Base-by-base conservation (phyloP, 108 stramenopile species). In the Bacterosira constricta region DNA sequence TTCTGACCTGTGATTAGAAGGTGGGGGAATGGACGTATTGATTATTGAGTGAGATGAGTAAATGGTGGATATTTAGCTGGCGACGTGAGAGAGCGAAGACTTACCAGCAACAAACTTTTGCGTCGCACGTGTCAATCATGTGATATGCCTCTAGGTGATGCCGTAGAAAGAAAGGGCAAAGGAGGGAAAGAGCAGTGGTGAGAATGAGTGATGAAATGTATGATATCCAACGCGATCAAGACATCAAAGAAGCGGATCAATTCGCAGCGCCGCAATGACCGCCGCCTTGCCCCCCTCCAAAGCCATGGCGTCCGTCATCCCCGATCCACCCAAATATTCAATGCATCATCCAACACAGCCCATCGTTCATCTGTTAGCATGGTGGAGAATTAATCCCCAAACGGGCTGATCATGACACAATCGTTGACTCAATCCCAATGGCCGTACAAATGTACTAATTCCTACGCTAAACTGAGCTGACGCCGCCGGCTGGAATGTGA, bases 91-190 rank as follows among this genome's bases (percentile, higher is more conserved):
- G 54, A 34, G 36, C n/a, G n/a, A 39, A 47, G 36, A 62, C 71
- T 71, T 21, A 71, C 92, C 92, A 93, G 50, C 84, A 77, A 61
- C 86, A 82, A 15, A 94, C 71, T 1, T 62, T 56, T 15, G 85
- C 69, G 69, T 91, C 87, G 27, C 88, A 90, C 0, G 87, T 85
- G 60, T 94, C 90, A 50, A 94, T 82, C 93, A 94, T 94, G 73
- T 88, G 83, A 72, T 91, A 94, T 10, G 89, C 90, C 72, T 94
- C 93, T 94, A 62, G 51, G 45, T 0, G n/a, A 35, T 37, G 29
- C 26, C n/a, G 35, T 11, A 53, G 11, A 74, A 26, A 36, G 51
- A 36, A 34, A 63, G 61, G 29, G 41, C 20, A 56, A 6, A 57
- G 61, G 26, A 18, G 44, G 27, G 39, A 51, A 8, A 62, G 39